phyloP scores from a whole-genome alignment of 139 green algal species.

The Coccomyxa sp. region DNA sequence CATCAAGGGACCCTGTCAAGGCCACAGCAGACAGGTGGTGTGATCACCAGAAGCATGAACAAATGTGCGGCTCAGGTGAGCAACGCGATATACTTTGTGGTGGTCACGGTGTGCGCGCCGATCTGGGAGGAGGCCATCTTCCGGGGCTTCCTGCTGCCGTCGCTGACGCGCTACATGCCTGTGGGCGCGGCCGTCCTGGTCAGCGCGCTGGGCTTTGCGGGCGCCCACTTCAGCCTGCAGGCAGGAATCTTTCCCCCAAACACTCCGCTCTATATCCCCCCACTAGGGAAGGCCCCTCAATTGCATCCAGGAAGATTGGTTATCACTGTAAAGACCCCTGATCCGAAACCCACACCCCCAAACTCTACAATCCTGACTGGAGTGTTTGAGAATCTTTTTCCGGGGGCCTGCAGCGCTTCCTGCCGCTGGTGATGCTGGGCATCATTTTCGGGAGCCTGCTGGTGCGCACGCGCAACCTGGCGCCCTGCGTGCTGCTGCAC shows the following conservation, averaged over 20 bases:
- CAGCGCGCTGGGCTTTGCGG: constrained; percentile 70
- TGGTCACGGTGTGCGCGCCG: constrained; percentile 75
- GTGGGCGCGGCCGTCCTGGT: constrained; percentile 33
- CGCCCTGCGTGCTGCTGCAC: constrained; percentile 73
- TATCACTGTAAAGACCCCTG: too few relatives aligned
- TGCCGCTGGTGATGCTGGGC: constrained; percentile 86
- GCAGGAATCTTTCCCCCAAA: too few relatives aligned
- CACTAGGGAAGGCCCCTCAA: too few relatives aligned
- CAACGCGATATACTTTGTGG: constrained; percentile 66
- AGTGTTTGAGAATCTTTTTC: too few relatives aligned
- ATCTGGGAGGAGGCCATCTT: constrained; percentile 97
- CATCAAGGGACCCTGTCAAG: too few relatives aligned
- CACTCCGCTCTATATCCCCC: too few relatives aligned
- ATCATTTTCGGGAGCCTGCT: constrained; percentile 76
- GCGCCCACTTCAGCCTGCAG: constrained; percentile 74
- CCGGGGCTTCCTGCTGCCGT: constrained; percentile 88
- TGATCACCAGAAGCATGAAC: background rate
- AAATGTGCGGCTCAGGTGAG: constrained; percentile 28
- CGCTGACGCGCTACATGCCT: constrained; percentile 69
- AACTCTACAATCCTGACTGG: too few relatives aligned
- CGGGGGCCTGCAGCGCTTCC: constrained; percentile 53
- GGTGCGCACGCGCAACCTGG: constrained; percentile 68
- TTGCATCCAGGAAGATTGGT: too few relatives aligned
- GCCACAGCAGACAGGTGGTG: background rate
- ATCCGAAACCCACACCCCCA: too few relatives aligned